Conservation (phyloP, 371 early-diverging fungal genomes). For the Circinella umbellata region DNA sequence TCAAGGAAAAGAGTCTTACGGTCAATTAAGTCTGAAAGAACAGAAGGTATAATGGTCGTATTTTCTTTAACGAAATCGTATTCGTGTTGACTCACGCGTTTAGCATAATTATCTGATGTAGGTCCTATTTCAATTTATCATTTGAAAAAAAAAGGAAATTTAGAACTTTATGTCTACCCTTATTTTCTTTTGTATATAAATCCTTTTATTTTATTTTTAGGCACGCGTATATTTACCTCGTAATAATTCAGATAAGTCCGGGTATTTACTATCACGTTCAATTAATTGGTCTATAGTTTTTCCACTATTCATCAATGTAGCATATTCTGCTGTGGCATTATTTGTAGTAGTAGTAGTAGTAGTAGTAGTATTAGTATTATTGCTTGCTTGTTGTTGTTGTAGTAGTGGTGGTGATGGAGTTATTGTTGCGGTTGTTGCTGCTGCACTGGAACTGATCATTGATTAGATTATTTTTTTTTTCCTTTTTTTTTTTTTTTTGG, state of each 20-base stretch:
- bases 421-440: too few species aligned
- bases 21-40: slow-evolving; percentile 74
- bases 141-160: background rate
- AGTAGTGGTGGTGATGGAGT: background rate
- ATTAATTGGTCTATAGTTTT: slow-evolving; percentile 50
- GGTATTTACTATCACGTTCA: slow-evolving; percentile 48
- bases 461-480: too few species aligned
- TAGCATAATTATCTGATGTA: slow-evolving; percentile 19
- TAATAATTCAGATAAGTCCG: slow-evolving; percentile 52
- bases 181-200: too few species aligned
- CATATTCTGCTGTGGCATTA: slow-evolving; percentile 2
- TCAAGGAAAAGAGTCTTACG: slow-evolving; percentile 32
- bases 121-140: slow-evolving; percentile 11
- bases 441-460: background rate
- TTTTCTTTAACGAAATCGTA: slow-evolving; percentile 16
- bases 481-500: too few species aligned
- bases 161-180: too few species aligned
- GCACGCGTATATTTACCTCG: slow-evolving; percentile 22
- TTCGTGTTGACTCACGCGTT: slow-evolving; percentile 12
- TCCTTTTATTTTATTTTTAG: background rate
- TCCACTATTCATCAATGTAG: slow-evolving; percentile 26
- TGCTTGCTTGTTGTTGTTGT: too few species aligned
- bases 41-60: slow-evolving; percentile 65
- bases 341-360: background rate
- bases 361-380: too few species aligned